These are phyloP conservation scores for Dendrobium huoshanense DNA, from an alignment of 106 monocot genomes.

Conservation along the genomic window DNA sequence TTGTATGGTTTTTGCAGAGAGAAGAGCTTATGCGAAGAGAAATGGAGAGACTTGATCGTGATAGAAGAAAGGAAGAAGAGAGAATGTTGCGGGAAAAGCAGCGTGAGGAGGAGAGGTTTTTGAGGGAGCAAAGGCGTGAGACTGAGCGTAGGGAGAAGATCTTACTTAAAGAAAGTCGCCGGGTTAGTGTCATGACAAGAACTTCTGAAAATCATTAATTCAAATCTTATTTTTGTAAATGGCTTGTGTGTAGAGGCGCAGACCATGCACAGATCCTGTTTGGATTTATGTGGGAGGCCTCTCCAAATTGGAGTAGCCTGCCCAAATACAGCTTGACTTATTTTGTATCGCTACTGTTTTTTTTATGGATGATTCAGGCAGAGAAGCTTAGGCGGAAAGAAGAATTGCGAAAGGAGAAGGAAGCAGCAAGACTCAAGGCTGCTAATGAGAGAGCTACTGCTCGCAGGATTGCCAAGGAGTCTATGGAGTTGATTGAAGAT, in stretches of 20 bases:
- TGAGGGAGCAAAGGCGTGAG: constrained; percentile 77
- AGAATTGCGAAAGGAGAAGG: constrained; percentile 78
- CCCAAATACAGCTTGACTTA: neutral
- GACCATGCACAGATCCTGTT: neutral
- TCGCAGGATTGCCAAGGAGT: constrained; percentile 85
- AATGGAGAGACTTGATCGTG: constrained; percentile 88
- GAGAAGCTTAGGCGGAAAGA: constrained; percentile 89
- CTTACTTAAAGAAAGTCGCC: constrained; percentile 64
- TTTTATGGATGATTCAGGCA: constrained; percentile 37
- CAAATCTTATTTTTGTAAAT: neutral
- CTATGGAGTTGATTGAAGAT: constrained; percentile 94
- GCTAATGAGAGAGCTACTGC: constrained; percentile 88
- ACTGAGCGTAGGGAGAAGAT: constrained; percentile 82
- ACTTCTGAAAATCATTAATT: neutral
- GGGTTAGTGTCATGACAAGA: constrained; percentile 31
- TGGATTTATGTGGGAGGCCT: neutral
- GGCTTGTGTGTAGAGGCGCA: neutral
- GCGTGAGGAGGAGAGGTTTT: constrained; percentile 76
- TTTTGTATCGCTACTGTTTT: neutral
- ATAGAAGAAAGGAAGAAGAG: constrained; percentile 95
- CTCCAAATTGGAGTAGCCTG: neutral
- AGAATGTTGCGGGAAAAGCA: constrained; percentile 86
- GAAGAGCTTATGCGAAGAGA: constrained; percentile 91
- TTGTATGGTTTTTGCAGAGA: constrained; percentile 30
- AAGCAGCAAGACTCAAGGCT: constrained; percentile 87